These are phyloP conservation scores for Scheffersomyces segobiensis DNA, from an alignment of 1,139 yeast genomes.

Conservation along the genomic window DNA sequence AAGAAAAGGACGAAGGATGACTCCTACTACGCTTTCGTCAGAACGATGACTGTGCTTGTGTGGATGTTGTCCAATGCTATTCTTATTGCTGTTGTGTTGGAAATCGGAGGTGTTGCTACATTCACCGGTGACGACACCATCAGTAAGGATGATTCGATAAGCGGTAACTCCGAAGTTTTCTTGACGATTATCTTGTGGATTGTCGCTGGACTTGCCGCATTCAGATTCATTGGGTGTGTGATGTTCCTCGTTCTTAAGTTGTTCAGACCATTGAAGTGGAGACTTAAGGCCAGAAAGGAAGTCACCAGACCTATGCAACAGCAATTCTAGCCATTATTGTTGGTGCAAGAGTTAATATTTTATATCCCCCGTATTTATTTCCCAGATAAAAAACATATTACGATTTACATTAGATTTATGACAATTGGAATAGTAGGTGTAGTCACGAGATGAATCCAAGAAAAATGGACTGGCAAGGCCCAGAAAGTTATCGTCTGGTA, in stretches of 20 bases:
- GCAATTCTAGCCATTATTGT: not conserved
- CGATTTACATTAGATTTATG: not conserved
- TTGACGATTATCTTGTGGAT: conserved; percentile 50
- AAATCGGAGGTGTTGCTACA: conserved; percentile 41
- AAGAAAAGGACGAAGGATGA: conserved; percentile 33
- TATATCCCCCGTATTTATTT: not conserved
- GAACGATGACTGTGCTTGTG: conserved; percentile 47
- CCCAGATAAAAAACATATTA: not conserved
- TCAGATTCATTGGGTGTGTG: conserved; percentile 43
- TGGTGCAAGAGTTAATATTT: not conserved
- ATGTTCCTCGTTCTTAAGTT: conserved; percentile 36
- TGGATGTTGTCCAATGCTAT: conserved; percentile 50
- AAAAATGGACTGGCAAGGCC: not conserved
- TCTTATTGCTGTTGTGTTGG: conserved; percentile 42
- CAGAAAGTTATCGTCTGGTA: not conserved
- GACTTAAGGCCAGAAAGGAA: conserved; percentile 24
- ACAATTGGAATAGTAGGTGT: not conserved
- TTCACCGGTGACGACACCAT: conserved; percentile 20
- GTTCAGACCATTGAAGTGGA: conserved; percentile 47
- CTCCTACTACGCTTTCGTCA: conserved; percentile 44
- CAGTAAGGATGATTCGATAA: conserved; percentile 30
- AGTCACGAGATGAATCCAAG: not conserved
- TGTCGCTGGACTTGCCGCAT: conserved; percentile 48
- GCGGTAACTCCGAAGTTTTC: conserved; percentile 40
- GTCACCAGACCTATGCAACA: conserved; percentile 4